phyloP scores from a whole-genome alignment of 345 rosid species.

The Passiflora organensis region DNA sequence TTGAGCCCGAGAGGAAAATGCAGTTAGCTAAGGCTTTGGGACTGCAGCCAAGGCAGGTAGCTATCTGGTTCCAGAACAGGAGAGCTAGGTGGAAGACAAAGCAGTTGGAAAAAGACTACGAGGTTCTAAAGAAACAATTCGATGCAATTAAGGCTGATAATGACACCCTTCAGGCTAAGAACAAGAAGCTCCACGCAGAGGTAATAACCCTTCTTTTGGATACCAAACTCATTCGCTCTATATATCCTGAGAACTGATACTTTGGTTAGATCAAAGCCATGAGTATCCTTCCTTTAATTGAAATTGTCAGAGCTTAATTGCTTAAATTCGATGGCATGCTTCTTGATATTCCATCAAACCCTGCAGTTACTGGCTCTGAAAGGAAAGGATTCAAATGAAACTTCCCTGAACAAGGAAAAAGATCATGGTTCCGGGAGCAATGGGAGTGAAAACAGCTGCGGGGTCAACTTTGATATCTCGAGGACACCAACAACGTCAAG shows the following conservation, averaged over 20 bases:
- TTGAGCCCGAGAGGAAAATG: conserved; percentile 34
- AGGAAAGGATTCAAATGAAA: conserved; percentile 46
- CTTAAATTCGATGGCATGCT: too few relatives aligned
- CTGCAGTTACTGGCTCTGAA: conserved; percentile 53
- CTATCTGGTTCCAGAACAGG: conserved; percentile 37
- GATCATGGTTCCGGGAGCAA: conserved; percentile 67
- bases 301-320: too few relatives aligned
- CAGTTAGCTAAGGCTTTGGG: conserved; percentile 33
- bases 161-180: conserved; percentile 26
- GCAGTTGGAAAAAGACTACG: conserved; percentile 33
- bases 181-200: conserved; percentile 30
- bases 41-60: conserved; percentile 29
- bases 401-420: conserved; percentile 47
- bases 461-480: conserved; percentile 45
- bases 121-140: conserved; percentile 30
- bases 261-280: too few relatives aligned
- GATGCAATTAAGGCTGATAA: conserved; percentile 29
- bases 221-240: too few relatives aligned
- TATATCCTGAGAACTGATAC: too few relatives aligned
- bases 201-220: too few relatives aligned
- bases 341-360: too few relatives aligned
- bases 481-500: conserved; percentile 40
- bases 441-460: conserved; percentile 58
- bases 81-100: conserved; percentile 37
- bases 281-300: too few relatives aligned